These are phyloP conservation scores for Tilletia setariae DNA, from an alignment of 1,284 basidiomycete genomes.

Conservation along the genomic window DNA sequence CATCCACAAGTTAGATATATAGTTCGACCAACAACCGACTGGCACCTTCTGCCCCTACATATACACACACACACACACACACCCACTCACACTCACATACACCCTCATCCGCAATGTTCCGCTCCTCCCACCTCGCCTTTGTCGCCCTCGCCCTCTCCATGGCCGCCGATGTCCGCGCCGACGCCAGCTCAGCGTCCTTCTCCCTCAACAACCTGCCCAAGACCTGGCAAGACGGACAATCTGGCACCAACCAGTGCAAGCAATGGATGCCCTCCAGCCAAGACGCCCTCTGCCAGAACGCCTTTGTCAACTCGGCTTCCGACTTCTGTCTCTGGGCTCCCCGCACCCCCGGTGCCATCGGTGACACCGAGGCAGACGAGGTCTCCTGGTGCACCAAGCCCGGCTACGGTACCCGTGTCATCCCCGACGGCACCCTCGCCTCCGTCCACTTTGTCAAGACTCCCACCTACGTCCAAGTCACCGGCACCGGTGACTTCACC, in stretches of 20 bases:
- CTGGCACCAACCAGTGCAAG: constrained; percentile 24
- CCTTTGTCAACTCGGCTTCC: constrained; percentile 20
- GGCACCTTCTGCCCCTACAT: too few species aligned
- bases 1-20: not conserved
- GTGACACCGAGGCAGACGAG: constrained; percentile 40
- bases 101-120: not conserved
- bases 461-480: constrained; percentile 55
- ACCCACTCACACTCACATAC: too few species aligned
- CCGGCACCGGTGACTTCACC: constrained; percentile 56
- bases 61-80: too few species aligned
- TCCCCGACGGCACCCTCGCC: constrained; percentile 46
- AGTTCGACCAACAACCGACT: too few species aligned
- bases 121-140: not conserved
- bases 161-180: not conserved
- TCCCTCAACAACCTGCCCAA: constrained; percentile 19
- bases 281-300: constrained; percentile 23
- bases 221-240: constrained; percentile 21
- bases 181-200: constrained; percentile 8
- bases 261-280: constrained; percentile 2
- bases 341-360: constrained; percentile 27
- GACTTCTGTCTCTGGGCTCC: constrained; percentile 43
- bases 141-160: not conserved
- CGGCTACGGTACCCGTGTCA: constrained; percentile 48
- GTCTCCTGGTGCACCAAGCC: constrained; percentile 51
- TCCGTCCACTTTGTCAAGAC: constrained; percentile 50